phyloP scores from a whole-genome alignment of 768 basidiomycete species.

The Mycena floridula region DNA sequence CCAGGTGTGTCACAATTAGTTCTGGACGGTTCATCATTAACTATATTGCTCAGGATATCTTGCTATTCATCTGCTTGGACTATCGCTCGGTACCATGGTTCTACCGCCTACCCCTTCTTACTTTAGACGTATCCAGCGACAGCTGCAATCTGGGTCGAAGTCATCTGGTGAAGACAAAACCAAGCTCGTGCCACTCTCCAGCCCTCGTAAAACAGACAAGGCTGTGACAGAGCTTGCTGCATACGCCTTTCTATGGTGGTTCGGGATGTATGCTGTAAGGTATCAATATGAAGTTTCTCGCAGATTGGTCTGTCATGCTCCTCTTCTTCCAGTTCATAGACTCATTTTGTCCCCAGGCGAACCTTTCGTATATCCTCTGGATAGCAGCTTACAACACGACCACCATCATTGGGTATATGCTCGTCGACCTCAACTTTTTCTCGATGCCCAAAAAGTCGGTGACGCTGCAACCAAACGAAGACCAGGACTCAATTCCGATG shows the following conservation, averaged over 20 bases:
- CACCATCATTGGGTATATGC: constrained; percentile 76
- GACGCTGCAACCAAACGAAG: constrained; percentile 17
- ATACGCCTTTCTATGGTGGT: constrained; percentile 80
- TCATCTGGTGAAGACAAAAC: constrained; percentile 14
- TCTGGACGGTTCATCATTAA: not conserved
- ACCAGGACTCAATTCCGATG: constrained; percentile 12
- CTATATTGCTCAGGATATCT: constrained; percentile 62
- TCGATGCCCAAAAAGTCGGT: constrained; percentile 25
- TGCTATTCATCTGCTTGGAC: constrained; percentile 81
- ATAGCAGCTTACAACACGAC: constrained; percentile 82
- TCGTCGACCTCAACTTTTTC: constrained; percentile 69
- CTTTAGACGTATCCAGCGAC: constrained; percentile 48
- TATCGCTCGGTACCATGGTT: constrained; percentile 74
- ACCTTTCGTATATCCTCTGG: constrained; percentile 87
- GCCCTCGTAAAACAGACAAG: constrained; percentile 61
- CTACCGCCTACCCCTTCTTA: constrained; percentile 74
- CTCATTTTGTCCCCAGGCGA: constrained; percentile 48
- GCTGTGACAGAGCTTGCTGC: constrained; percentile 70
- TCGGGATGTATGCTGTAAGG: constrained; percentile 3
- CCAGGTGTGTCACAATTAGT: constrained; percentile 35
- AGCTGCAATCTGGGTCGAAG: constrained; percentile 10
- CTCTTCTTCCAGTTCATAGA: not conserved
- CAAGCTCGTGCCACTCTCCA: constrained; percentile 10
- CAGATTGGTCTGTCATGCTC: constrained; percentile 43
- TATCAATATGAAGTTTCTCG: constrained; percentile 30